These are phyloP conservation scores for Eucalyptus rudis DNA, from an alignment of 345 rosid species.

Conservation along the genomic window DNA sequence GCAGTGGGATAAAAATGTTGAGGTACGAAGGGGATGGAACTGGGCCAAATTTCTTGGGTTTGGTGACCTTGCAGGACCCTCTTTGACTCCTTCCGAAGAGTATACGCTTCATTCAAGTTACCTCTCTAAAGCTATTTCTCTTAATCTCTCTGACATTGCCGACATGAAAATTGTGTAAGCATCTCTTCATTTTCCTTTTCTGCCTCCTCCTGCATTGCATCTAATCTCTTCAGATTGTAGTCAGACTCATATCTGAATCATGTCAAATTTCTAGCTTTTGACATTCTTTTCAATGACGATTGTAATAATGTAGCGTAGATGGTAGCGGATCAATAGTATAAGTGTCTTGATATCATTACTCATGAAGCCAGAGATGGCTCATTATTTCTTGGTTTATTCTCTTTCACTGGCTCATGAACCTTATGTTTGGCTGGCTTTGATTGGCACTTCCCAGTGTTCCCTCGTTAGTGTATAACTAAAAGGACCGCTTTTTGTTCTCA, in stretches of 20 bases:
- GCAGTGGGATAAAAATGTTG: conserved; percentile 96
- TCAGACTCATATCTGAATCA: background rate
- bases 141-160: conserved; percentile 89
- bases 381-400: background rate
- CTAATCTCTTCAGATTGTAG: background rate
- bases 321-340: background rate
- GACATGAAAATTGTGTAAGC: conserved; percentile 98
- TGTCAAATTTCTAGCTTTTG: background rate
- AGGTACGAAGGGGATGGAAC: conserved; percentile 67
- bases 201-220: background rate
- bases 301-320: background rate
- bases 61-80: conserved; percentile 83
- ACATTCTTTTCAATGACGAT: background rate
- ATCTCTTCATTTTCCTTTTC: background rate
- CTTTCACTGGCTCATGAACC: background rate
- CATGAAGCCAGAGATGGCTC: background rate
- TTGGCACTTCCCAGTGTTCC: background rate
- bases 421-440: background rate
- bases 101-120: conserved; percentile 92
- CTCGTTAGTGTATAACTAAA: background rate
- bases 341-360: background rate
- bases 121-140: conserved; percentile 90
- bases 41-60: conserved; percentile 87
- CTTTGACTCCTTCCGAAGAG: conserved; percentile 82
- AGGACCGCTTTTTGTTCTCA: background rate